These are phyloP conservation scores for Geotrichum candidum DNA, from an alignment of 1,139 yeast genomes.

Conservation along the genomic window DNA sequence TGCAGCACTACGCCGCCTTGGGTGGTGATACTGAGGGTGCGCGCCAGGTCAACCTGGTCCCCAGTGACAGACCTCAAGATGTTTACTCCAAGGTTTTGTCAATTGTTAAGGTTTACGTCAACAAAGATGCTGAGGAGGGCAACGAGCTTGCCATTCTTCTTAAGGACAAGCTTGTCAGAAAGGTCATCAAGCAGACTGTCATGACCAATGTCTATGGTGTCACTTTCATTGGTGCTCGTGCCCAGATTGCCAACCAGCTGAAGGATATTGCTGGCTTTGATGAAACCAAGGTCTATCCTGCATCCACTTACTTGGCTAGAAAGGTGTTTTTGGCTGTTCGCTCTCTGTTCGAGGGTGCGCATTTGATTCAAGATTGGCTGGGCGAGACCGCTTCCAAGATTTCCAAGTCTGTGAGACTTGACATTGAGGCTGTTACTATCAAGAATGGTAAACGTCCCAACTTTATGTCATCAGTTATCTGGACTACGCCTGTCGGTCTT, in stretches of 20 bases:
- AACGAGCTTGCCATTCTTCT: slow-evolving; percentile 47
- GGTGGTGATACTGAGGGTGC: slow-evolving; percentile 98
- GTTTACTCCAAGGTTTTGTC: slow-evolving; percentile 80
- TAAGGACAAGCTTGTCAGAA: slow-evolving; percentile 65
- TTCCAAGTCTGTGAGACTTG: slow-evolving; percentile 69
- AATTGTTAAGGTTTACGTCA: slow-evolving; percentile 54
- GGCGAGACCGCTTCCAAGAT: slow-evolving; percentile 80
- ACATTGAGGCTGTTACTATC: slow-evolving; percentile 34
- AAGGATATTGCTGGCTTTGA: slow-evolving; percentile 40
- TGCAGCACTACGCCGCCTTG: slow-evolving; percentile 95
- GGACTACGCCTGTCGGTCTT: slow-evolving; percentile 94
- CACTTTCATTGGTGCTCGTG: slow-evolving; percentile 87
- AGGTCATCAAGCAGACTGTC: slow-evolving; percentile 92
- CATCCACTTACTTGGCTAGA: slow-evolving; percentile 64
- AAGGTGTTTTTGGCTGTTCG: slow-evolving; percentile 81
- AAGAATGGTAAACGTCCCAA: slow-evolving; percentile 31
- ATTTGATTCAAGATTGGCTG: slow-evolving; percentile 92
- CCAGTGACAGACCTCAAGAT: slow-evolving; percentile 83
- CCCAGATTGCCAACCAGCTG: slow-evolving; percentile 55
- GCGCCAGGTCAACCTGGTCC: slow-evolving; percentile 77
- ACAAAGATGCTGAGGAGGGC: slow-evolving; percentile 54
- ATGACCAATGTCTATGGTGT: slow-evolving; percentile 99
- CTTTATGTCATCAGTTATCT: slow-evolving; percentile 81
- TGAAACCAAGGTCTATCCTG: slow-evolving; percentile 34
- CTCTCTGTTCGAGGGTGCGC: slow-evolving; percentile 86